phyloP scores from a whole-genome alignment of 176 grass and related monocot genomes.

The Eleusine coracana region DNA sequence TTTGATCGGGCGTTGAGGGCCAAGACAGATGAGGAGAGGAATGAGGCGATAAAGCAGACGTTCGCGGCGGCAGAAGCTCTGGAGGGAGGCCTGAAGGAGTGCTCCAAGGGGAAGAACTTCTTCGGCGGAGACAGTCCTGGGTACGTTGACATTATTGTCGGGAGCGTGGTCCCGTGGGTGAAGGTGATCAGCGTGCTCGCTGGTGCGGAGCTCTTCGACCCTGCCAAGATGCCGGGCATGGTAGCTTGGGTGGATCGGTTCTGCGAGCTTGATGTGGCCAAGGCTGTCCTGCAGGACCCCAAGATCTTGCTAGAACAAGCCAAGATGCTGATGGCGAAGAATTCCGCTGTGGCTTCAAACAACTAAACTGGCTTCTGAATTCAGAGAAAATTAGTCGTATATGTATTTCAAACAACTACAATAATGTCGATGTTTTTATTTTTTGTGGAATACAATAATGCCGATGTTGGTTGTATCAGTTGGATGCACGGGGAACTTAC shows the following conservation, averaged over 20 bases:
- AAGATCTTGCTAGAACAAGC: background rate
- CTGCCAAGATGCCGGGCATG: conserved; percentile 35
- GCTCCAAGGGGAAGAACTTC: conserved; percentile 39
- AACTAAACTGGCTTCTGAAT: background rate
- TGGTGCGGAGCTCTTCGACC: conserved; percentile 26
- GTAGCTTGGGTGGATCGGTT: conserved; percentile 48
- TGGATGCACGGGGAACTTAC: no score
- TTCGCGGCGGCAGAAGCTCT: background rate
- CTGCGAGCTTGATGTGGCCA: conserved; percentile 27
- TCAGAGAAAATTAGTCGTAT: no score
- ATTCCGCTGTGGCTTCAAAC: background rate
- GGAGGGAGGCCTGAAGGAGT: conserved; percentile 42
- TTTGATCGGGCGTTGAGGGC: conserved; percentile 11
- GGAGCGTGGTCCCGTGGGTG: background rate
- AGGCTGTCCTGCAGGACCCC: conserved; percentile 24
- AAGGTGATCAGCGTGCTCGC: background rate
- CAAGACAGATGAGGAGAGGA: conserved; percentile 10
- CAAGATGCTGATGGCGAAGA: background rate
- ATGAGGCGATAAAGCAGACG: background rate
- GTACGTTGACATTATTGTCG: conserved; percentile 54
- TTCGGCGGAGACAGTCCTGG: conserved; percentile 55
- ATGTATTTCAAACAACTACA: no score
- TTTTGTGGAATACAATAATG: no score
- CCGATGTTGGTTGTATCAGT: no score
- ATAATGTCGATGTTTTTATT: no score